These are phyloP conservation scores for Decorospora gaudefroyi DNA, from an alignment of 2,329 filamentous ascomycete species.

Conservation along the genomic window DNA sequence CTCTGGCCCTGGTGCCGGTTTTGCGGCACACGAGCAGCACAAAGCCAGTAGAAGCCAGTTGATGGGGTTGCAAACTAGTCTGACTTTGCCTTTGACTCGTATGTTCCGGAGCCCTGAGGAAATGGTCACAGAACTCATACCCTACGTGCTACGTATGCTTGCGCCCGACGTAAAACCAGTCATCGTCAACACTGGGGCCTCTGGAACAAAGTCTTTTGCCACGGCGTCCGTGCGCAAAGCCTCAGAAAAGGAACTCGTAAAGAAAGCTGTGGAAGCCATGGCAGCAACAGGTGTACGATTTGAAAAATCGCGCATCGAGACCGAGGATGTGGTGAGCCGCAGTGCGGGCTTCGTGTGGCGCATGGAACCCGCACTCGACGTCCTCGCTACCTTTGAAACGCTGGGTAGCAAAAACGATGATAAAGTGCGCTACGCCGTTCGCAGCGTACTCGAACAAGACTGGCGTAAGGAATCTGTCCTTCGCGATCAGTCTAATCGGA, in stretches of 20 bases:
- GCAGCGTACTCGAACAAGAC: constrained; percentile 91
- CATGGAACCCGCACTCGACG: constrained; percentile 92
- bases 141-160: constrained; percentile 81
- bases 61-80: constrained; percentile 70
- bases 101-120: constrained; percentile 79
- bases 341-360: constrained; percentile 78
- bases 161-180: constrained; percentile 91
- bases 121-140: constrained; percentile 79
- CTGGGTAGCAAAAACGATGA: constrained; percentile 62
- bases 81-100: constrained; percentile 72
- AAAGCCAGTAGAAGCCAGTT: constrained; percentile 78
- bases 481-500: constrained; percentile 67
- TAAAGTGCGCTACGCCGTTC: constrained; percentile 86
- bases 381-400: constrained; percentile 74
- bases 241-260: constrained; percentile 78
- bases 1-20: constrained; percentile 79
- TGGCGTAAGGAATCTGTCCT: constrained; percentile 72
- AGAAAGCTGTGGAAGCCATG: constrained; percentile 78
- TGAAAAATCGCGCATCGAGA: constrained; percentile 78
- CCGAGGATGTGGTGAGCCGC: constrained; percentile 57
- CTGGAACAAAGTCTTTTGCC: constrained; percentile 51
- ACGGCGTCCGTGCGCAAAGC: constrained; percentile 88
- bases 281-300: constrained; percentile 80
- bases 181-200: constrained; percentile 66
- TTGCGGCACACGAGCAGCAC: constrained; percentile 75